These are phyloP conservation scores for Fusarium sp. DNA, from an alignment of 2,329 filamentous ascomycete genomes.

Conservation along the genomic window DNA sequence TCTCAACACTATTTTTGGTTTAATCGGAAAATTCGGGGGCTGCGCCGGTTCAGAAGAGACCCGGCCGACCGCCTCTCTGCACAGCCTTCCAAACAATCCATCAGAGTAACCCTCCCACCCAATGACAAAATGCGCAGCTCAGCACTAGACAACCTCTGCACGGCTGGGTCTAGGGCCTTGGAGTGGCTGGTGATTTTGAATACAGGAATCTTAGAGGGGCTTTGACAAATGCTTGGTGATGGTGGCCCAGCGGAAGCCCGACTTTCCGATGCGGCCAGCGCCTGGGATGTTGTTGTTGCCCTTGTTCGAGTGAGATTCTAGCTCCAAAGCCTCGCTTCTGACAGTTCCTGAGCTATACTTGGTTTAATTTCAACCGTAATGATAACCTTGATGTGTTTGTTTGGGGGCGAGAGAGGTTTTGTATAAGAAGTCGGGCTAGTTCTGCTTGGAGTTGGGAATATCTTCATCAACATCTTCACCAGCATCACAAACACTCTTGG, in stretches of 20 bases:
- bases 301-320: conserved; percentile 24
- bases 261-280: conserved; percentile 13
- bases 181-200: conserved; percentile 19
- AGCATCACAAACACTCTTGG: conserved; percentile 28
- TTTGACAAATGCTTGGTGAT: conserved; percentile 1
- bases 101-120: background rate
- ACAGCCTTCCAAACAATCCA: conserved; percentile 32
- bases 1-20: conserved; percentile 27
- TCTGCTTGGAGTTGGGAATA: conserved; percentile 29
- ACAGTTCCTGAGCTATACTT: conserved; percentile 16
- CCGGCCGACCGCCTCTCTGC: background rate
- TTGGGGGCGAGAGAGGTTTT: background rate
- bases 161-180: background rate
- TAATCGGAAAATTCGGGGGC: conserved; percentile 4
- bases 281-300: background rate
- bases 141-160: background rate
- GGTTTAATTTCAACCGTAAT: conserved; percentile 3
- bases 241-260: conserved; percentile 26
- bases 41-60: conserved; percentile 1
- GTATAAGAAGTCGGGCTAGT: conserved; percentile 40
- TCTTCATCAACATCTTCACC: conserved; percentile 25
- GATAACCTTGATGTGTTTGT: conserved; percentile 8
- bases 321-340: conserved; percentile 10
- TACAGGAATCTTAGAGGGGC: background rate
- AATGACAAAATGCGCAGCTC: background rate